phyloP scores from a whole-genome alignment of 345 rosid genomes.

The Lepidium aucheri region DNA sequence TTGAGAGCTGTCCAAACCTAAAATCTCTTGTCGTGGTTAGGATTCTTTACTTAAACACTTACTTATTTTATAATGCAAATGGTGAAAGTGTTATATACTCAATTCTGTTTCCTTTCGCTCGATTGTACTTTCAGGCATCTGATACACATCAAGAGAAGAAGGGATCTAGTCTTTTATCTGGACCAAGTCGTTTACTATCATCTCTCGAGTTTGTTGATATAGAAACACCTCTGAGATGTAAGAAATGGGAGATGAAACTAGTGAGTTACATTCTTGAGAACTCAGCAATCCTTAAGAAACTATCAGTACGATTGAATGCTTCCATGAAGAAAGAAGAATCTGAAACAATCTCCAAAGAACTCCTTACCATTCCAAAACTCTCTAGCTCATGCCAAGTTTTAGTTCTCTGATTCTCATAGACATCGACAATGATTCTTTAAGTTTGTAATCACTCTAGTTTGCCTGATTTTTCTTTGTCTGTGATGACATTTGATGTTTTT shows the following conservation, averaged over 20 bases:
- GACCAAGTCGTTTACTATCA: neutral
- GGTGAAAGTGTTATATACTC: neutral
- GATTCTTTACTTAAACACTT: neutral
- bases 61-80: neutral
- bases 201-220: neutral
- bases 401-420: neutral
- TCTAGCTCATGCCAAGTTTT: neutral
- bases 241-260: neutral
- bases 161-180: neutral
- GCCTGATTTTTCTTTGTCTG: too few relatives aligned
- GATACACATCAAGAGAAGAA: neutral
- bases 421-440: neutral
- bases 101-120: neutral
- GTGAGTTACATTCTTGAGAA: neutral
- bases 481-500: too few relatives aligned
- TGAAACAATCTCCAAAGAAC: neutral
- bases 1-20: neutral
- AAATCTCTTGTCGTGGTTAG: neutral
- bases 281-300: neutral
- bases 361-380: neutral
- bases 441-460: too few relatives aligned
- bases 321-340: neutral
- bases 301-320: neutral
- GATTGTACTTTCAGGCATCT: neutral
- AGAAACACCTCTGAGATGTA: neutral